Evolutionary conservation across 805 yeast species (phyloP).

Genomic region (Metschnikowia bowlesiae): DNA sequence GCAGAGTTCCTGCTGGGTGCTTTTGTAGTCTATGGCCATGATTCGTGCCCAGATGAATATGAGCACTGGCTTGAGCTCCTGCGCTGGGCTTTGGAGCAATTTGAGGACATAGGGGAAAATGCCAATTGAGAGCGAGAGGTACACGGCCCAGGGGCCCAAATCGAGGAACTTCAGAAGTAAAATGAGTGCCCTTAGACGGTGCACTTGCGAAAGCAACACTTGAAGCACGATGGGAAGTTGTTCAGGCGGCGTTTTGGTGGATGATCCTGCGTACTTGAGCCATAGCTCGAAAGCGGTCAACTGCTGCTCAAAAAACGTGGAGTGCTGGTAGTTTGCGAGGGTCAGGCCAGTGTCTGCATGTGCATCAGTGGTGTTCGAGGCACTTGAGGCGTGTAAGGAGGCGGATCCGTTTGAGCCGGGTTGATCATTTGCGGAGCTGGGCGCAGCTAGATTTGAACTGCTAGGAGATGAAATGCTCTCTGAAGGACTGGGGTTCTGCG

Average conservation of each 20-base stretch:
- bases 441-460: not conserved
- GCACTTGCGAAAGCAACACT: constrained; percentile 89
- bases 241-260: constrained; percentile 83
- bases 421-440: not conserved
- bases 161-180: constrained; percentile 82
- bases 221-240: constrained; percentile 93
- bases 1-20: constrained; percentile 86
- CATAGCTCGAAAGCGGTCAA: constrained; percentile 94
- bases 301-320: constrained; percentile 93
- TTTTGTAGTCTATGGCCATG: constrained; percentile 88
- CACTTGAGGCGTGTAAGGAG: not conserved
- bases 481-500: constrained; percentile 17
- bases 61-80: constrained; percentile 87
- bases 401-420: not conserved
- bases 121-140: constrained; percentile 86
- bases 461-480: not conserved
- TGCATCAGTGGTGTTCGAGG: not conserved
- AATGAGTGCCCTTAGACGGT: constrained; percentile 82
- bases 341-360: constrained; percentile 8
- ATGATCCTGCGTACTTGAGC: constrained; percentile 82
- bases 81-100: constrained; percentile 89
- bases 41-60: constrained; percentile 97
- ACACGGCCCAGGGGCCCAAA: constrained; percentile 97
- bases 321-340: constrained; percentile 66
- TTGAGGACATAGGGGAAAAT: constrained; percentile 93